Evolutionary conservation across 805 yeast genomes (phyloP).

Genomic region (Ogataea corticis): DNA sequence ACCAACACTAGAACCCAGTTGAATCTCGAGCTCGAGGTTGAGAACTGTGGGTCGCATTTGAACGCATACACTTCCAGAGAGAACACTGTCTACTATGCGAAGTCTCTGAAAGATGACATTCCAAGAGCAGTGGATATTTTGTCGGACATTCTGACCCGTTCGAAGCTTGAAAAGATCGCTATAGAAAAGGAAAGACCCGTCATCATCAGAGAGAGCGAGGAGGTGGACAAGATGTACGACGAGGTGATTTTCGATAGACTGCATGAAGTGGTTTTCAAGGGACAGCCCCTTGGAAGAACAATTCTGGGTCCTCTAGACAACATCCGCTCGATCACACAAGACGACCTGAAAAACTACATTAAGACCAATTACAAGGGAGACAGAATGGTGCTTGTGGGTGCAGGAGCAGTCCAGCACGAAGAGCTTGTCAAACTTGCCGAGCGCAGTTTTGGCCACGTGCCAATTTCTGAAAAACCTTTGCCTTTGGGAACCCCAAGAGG

Average conservation of each 20-base stretch:
- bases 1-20: constrained; percentile 79
- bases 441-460: constrained; percentile 71
- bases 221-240: constrained; percentile 97
- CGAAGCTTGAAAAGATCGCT: constrained; percentile 78
- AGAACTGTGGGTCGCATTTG: constrained; percentile 93
- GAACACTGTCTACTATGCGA: constrained; percentile 95
- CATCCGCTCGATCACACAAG: constrained; percentile 74
- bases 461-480: constrained; percentile 50
- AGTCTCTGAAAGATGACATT: constrained; percentile 76
- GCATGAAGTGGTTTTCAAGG: constrained; percentile 87
- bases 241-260: constrained; percentile 97
- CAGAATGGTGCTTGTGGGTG: constrained; percentile 97
- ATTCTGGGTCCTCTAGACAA: constrained; percentile 92
- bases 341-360: constrained; percentile 79
- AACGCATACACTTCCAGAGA: constrained; percentile 99
- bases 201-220: constrained; percentile 93
- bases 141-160: constrained; percentile 84
- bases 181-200: constrained; percentile 96
- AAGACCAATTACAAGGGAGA: constrained; percentile 89
- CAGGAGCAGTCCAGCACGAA: constrained; percentile 90
- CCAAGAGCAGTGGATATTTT: constrained; percentile 84
- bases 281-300: constrained; percentile 94
- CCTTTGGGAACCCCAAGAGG: constrained; percentile 75
- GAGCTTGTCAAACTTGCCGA: constrained; percentile 77
- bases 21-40: constrained; percentile 87